Conservation (phyloP, 2,329 filamentous ascomycete species). For the Mollisiaceae sp. region DNA sequence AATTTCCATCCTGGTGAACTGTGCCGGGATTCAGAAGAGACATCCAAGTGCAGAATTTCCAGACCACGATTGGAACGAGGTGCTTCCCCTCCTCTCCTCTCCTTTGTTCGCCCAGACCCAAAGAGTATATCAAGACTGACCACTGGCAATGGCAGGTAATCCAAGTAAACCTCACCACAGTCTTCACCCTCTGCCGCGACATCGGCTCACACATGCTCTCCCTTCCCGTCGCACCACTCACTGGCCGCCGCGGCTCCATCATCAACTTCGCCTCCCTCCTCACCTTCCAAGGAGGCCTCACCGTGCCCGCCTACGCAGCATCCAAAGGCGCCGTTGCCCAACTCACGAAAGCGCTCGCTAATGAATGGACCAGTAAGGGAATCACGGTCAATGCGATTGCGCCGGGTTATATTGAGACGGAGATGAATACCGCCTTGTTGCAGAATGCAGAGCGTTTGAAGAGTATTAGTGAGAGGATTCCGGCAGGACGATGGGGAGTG, state of each 20-base stretch:
- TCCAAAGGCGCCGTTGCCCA: conserved; percentile 86
- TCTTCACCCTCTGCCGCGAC: conserved; percentile 80
- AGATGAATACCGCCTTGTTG: conserved; percentile 88
- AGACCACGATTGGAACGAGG: conserved; percentile 47
- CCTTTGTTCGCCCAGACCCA: conserved; percentile 10
- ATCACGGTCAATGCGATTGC: conserved; percentile 88
- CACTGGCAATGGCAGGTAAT: conserved; percentile 55
- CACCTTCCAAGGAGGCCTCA: conserved; percentile 90
- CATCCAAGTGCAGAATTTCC: conserved; percentile 47
- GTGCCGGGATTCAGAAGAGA: conserved; percentile 48
- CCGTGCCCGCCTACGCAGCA: conserved; percentile 85
- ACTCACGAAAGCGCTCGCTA: conserved; percentile 68
- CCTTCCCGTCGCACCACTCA: conserved; percentile 70
- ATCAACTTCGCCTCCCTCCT: conserved; percentile 86
- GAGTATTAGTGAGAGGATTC: conserved; percentile 81
- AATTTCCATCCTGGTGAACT: conserved; percentile 53
- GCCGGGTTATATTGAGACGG: conserved; percentile 89
- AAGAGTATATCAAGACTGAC: conserved; percentile 49
- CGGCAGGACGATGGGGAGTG: conserved; percentile 80
- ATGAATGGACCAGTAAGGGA: conserved; percentile 83
- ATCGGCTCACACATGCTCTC: conserved; percentile 79
- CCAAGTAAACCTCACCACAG: conserved; percentile 83
- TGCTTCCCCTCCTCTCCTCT: conserved; percentile 22
- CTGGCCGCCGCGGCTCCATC: conserved; percentile 69
- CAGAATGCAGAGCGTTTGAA: conserved; percentile 70